phyloP scores from a whole-genome alignment of 371 early-diverging fungal species.

The Rhizopus sp. region DNA sequence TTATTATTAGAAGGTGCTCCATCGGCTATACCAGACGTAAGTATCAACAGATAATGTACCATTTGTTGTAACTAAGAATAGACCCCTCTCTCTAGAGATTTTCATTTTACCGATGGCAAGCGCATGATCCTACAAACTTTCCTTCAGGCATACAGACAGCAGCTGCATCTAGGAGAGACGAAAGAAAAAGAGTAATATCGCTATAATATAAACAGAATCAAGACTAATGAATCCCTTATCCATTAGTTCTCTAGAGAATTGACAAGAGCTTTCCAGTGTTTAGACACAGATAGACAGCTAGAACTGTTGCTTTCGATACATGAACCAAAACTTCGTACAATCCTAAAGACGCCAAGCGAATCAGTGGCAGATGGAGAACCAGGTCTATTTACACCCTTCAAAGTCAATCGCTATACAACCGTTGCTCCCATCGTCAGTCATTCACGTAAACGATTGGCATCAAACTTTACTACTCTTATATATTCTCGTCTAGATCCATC shows the following conservation, averaged over 20 bases:
- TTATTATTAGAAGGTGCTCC: conserved; percentile 15
- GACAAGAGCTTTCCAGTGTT: conserved; percentile 14
- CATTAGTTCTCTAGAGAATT: conserved; percentile 18
- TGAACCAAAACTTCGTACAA: neutral
- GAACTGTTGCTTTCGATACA: neutral
- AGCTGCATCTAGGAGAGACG: conserved; percentile 24
- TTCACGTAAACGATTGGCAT: conserved; percentile 7
- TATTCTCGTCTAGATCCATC: conserved; percentile 3
- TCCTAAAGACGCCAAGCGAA: neutral
- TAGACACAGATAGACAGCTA: neutral
- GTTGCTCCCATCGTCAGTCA: neutral
- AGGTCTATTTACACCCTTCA: conserved; percentile 4
- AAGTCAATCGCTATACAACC: neutral
- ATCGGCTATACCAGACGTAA: conserved; percentile 16
- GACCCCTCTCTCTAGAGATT: conserved; percentile 29
- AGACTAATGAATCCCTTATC: neutral
- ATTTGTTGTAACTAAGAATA: neutral
- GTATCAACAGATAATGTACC: neutral
- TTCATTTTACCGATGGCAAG: conserved; percentile 62
- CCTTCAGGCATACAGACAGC: conserved; percentile 28
- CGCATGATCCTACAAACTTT: conserved; percentile 42
- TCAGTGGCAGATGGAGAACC: neutral
- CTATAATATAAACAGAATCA: neutral
- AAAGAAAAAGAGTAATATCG: conserved; percentile 25
- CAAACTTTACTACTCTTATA: conserved; percentile 17